These are phyloP conservation scores for Ambrosia hybrid DNA, from an alignment of 140 eudicot genomes.

Conservation along the genomic window DNA sequence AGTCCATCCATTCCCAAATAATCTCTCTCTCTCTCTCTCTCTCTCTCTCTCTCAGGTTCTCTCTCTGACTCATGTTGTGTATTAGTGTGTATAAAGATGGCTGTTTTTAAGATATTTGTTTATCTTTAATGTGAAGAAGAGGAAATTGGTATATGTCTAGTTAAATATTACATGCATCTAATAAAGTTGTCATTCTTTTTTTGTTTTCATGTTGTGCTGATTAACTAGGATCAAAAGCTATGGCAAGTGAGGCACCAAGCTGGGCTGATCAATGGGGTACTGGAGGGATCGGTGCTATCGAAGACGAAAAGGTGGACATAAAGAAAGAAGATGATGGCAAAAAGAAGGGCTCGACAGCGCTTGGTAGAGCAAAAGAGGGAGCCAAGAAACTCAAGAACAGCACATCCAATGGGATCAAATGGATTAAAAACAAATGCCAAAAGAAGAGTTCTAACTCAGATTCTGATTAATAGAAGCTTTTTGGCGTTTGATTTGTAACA, in stretches of 20 bases:
- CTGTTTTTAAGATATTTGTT: not conserved
- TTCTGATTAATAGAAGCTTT: conserved; percentile 19
- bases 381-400: conserved; percentile 61
- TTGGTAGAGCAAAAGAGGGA: conserved; percentile 48
- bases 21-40: conserved; percentile 17
- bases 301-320: conserved; percentile 38
- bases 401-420: conserved; percentile 56
- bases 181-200: not conserved
- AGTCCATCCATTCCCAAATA: conserved; percentile 19
- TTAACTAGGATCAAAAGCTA: conserved; percentile 12
- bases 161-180: no score
- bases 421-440: conserved; percentile 71
- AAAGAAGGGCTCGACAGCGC: conserved; percentile 49
- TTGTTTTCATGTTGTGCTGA: conserved; percentile 7
- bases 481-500: conserved; percentile 2
- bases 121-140: not conserved
- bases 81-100: no score
- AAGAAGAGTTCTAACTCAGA: conserved; percentile 52
- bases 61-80: not conserved
- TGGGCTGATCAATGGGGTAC: conserved; percentile 99
- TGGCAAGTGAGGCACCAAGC: conserved; percentile 75
- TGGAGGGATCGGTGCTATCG: conserved; percentile 89
- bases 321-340: conserved; percentile 35
- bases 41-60: not conserved
- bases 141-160: not conserved